A percentile compares a stretch with the other conserved stretches of the same genome.
phyloP scores from a whole-genome alignment of 371 early-diverging fungal genomes.

The Mucor racemosus region DNA sequence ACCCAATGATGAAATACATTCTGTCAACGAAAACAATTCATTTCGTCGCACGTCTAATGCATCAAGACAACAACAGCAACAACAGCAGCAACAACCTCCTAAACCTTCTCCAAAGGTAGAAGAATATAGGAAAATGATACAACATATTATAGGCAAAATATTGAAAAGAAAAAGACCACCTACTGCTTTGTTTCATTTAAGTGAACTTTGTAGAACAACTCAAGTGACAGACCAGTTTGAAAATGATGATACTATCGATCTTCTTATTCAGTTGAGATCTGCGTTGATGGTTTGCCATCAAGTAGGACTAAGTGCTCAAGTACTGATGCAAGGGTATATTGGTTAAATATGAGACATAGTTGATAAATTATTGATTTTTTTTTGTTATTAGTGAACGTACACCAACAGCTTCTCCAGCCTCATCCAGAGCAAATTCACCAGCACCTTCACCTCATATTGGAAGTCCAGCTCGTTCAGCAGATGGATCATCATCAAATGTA shows the following conservation, averaged over 20 bases:
- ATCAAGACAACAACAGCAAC: constrained; percentile 17
- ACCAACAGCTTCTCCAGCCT: constrained; percentile 35
- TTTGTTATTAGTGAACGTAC: constrained; percentile 31
- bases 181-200: constrained; percentile 31
- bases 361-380: not conserved
- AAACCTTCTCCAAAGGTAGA: constrained; percentile 45
- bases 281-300: constrained; percentile 38
- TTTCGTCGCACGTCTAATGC: constrained; percentile 18
- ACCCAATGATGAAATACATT: constrained; percentile 10
- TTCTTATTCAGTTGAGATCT: constrained; percentile 48
- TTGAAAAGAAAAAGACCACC: constrained; percentile 50
- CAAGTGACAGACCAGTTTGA: constrained; percentile 36
- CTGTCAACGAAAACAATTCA: not conserved
- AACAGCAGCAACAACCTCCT: not conserved
- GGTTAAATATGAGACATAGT: not conserved
- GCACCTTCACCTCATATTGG: constrained; percentile 32
- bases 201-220: constrained; percentile 26
- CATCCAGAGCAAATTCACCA: constrained; percentile 45
- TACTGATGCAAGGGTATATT: constrained; percentile 37
- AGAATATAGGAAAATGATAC: constrained; percentile 49
- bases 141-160: constrained; percentile 42
- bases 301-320: constrained; percentile 32
- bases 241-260: constrained; percentile 50
- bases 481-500: constrained; percentile 2
- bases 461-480: constrained; percentile 29